Evolutionary conservation across 129 eudicot genomes (phyloP).

Genomic region (sunflower (Helianthus annuus)): HanXRQr2.0-SUNRISE NC_035439.2:2998813-2999312

Average conservation of each 20-base stretch:
- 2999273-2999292: background rate
- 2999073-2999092: background rate
- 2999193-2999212: background rate
- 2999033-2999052: background rate
- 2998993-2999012: no score
- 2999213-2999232: background rate
- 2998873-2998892: no score
- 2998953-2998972: background rate
- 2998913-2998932: conserved; percentile 4
- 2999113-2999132: background rate
- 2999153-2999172: no score
- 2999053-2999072: background rate
- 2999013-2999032: no score
- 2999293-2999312: background rate
- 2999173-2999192: background rate
- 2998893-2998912: background rate
- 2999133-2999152: background rate
- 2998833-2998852: no score
- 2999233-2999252: background rate
- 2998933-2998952: background rate
- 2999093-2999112: background rate
- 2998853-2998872: no score
- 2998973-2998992: background rate
- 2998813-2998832: no score
- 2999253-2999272: background rate